Base-by-base conservation (phyloP, 345 rosid genomes). In the Sisymbrium altissimum region DNA sequence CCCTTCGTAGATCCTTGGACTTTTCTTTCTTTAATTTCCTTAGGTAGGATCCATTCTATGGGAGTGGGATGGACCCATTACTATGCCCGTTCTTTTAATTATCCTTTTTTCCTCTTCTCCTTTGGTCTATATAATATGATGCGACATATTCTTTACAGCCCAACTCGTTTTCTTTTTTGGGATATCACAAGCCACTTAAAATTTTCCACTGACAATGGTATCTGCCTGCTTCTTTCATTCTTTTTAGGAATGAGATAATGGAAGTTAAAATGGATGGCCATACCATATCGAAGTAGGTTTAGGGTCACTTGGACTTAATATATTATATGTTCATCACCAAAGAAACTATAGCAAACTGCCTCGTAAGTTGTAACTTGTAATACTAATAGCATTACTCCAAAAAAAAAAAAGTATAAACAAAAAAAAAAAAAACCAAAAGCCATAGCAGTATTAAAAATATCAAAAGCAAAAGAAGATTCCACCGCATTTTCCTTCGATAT, bases 391-490 rank as follows among this genome's bases (percentile, higher is more conserved):
- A 71, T 48, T 23, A 33, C 74, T 70, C 38, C 12, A 33, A 33
- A 35, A 54, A 50, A 23, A 23, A 52, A 9, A 9, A 38, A 38
- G n/a, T 14, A 3, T 41, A 41, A 35, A 39, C 25, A 23, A 23
- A 23, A 23, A 0, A 17, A 2, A 1, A 21, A 40, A 39, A 46
- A 7, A n/a, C n/a, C n/a, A 25, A 0, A 70, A 40, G 9, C 30
- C 17, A 39, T 9, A 46, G 2, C 14, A 30, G 48, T 39, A 63
- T 40, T 14, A 35, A 53, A 43, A 57, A 12, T 21, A 19, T 41
- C 36, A 46, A 56, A 74, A 74, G 53, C 54, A 49, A 39, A 6
- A 57, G 68, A 74, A 74, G 73, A 66, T 19, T 66, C 66, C 66
- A 57, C 35, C 18, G 43, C 59, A 18, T 19, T 66, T 73, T 74